phyloP scores from a whole-genome alignment of 1,284 basidiomycete genomes.

The Erythrobasidium hasegawianum region DNA sequence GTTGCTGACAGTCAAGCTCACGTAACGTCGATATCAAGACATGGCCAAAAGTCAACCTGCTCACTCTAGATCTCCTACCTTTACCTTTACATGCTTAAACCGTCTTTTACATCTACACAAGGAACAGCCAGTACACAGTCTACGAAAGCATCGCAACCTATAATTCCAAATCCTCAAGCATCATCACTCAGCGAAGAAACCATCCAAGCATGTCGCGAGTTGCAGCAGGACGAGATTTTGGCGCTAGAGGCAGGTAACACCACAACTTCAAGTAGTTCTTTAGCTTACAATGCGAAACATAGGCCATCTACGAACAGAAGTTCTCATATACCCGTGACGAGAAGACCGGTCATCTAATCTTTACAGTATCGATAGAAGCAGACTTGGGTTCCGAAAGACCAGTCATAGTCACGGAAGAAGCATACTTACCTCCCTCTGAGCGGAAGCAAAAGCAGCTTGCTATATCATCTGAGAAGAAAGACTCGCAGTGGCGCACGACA shows the following conservation, averaged over 20 bases:
- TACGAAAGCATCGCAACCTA: too few relatives aligned
- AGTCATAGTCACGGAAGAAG: slow-evolving; percentile 34
- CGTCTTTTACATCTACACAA: too few relatives aligned
- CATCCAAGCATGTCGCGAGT: slow-evolving; percentile 36
- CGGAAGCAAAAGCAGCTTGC: not conserved
- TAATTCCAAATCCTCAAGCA: too few relatives aligned
- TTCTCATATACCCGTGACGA: slow-evolving; percentile 24
- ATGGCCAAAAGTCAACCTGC: too few relatives aligned
- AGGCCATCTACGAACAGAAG: slow-evolving; percentile 41
- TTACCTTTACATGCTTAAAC: too few relatives aligned
- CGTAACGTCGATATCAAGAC: too few relatives aligned
- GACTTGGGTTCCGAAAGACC: slow-evolving; percentile 32
- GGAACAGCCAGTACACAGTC: too few relatives aligned
- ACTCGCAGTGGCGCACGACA: not conserved
- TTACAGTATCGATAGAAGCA: slow-evolving; percentile 29
- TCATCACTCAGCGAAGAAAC: slow-evolving; percentile 11
- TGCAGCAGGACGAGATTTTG: slow-evolving; percentile 39
- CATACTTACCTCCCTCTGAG: slow-evolving; percentile 2
- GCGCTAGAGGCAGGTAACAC: slow-evolving; percentile 36
- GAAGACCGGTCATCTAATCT: slow-evolving; percentile 10
- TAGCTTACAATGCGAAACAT: too few relatives aligned
- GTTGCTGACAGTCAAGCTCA: too few relatives aligned
- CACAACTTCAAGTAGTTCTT: too few relatives aligned
- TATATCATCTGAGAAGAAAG: not conserved
- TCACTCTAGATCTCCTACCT: too few relatives aligned